phyloP scores from a whole-genome alignment of 805 yeast genomes.

The Wickerhamia fluorescens region DNA sequence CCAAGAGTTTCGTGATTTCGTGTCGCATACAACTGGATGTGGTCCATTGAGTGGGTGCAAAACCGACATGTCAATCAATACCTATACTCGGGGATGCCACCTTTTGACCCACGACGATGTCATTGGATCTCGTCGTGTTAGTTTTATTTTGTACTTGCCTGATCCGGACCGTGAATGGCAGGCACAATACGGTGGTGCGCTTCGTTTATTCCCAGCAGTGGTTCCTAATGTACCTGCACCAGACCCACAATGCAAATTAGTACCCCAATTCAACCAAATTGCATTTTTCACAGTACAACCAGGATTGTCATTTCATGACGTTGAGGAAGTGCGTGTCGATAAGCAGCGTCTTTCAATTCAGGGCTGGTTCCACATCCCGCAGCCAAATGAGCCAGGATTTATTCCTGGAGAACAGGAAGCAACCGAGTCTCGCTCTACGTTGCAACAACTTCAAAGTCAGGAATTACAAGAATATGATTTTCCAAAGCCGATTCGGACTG shows the following conservation, averaged over 20 bases:
- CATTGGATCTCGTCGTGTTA: conserved; percentile 88
- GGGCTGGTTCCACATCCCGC: conserved; percentile 99
- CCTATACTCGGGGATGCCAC: conserved; percentile 91
- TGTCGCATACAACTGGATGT: conserved; percentile 72
- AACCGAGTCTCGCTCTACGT: conserved; percentile 66
- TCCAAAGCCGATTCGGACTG: conserved; percentile 56
- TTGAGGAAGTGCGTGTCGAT: conserved; percentile 91
- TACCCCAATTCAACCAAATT: conserved; percentile 93
- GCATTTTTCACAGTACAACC: conserved; percentile 96
- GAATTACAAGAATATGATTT: conserved; percentile 74
- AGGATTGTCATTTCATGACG: conserved; percentile 95
- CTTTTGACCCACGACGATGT: conserved; percentile 95
- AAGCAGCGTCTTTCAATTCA: conserved; percentile 88
- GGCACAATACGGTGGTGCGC: conserved; percentile 87
- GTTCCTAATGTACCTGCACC: conserved; percentile 86
- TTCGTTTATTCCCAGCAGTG: conserved; percentile 78
- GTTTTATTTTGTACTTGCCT: conserved; percentile 87
- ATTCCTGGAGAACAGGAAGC: conserved; percentile 76
- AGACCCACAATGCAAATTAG: conserved; percentile 60
- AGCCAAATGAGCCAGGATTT: conserved; percentile 81
- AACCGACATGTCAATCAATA: conserved; percentile 88
- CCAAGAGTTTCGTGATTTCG: conserved; percentile 70
- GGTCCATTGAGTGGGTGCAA: conserved; percentile 87
- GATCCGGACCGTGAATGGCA: conserved; percentile 90
- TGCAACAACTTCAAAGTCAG: conserved; percentile 72